phyloP scores from a whole-genome alignment of 2,329 filamentous ascomycete species.

The Phoma sp. region DNA sequence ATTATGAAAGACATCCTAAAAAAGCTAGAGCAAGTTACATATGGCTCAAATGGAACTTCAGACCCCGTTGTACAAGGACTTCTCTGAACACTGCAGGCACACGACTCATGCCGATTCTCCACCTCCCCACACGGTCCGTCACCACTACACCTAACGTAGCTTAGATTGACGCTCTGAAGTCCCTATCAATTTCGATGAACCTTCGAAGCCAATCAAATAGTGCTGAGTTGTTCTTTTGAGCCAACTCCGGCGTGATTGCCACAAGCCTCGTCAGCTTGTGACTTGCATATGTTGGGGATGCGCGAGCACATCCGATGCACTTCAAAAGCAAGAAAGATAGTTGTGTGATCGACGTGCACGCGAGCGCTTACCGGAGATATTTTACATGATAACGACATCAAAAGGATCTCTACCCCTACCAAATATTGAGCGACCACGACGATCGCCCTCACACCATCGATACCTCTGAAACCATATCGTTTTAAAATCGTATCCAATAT shows the following conservation, averaged over 20 bases:
- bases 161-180: background rate
- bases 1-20: background rate
- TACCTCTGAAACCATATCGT: background rate
- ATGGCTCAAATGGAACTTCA: slow-evolving; percentile 11
- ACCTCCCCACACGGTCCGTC: slow-evolving; percentile 11
- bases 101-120: slow-evolving; percentile 7
- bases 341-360: slow-evolving; percentile 2
- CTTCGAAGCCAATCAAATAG: slow-evolving; percentile 1
- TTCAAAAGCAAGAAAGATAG: slow-evolving; percentile 2
- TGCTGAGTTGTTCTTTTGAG: background rate
- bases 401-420: background rate
- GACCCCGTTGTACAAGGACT: slow-evolving; percentile 2
- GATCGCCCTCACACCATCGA: background rate
- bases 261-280: slow-evolving; percentile 4
- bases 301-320: slow-evolving; percentile 4
- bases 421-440: background rate
- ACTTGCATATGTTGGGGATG: slow-evolving; percentile 4
- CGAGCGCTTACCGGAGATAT: background rate
- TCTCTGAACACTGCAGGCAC: slow-evolving; percentile 5
- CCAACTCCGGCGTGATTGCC: slow-evolving; percentile 3
- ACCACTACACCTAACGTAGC: background rate
- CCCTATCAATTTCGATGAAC: background rate
- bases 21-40: background rate
- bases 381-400: background rate
- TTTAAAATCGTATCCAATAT: slow-evolving; percentile 4